A percentile compares a stretch with the other conserved stretches of the same genome.
Evolutionary conservation across 75 land plant species (phyloP).

Genomic region (Gnetum montanum): DNA sequence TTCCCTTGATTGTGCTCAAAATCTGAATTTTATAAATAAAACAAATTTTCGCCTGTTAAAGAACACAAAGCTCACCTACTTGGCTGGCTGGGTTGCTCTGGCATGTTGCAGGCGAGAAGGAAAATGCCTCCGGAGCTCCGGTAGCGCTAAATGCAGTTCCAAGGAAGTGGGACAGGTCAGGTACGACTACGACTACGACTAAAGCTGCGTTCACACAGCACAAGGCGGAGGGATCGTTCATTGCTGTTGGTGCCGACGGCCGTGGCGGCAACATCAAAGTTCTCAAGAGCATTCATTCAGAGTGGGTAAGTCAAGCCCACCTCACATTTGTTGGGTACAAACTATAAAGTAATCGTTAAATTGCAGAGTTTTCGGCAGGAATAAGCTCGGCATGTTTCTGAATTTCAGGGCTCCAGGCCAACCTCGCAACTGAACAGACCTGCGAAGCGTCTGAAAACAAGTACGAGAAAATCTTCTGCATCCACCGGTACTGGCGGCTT

Average conservation of each 20-base stretch:
- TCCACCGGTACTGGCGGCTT: slow-evolving; percentile 31
- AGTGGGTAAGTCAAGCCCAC: background rate
- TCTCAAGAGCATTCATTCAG: slow-evolving; percentile 28
- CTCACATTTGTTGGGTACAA: background rate
- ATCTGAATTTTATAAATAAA: too few species aligned
- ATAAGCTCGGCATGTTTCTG: background rate
- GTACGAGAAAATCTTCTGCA: slow-evolving; percentile 21
- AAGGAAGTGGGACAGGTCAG: slow-evolving; percentile 67
- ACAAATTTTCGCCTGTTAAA: too few species aligned
- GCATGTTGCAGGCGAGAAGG: too few species aligned
- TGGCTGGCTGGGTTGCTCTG: too few species aligned
- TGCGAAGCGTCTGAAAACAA: slow-evolving; percentile 30
- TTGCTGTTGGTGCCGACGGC: slow-evolving; percentile 85
- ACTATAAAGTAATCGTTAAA: background rate
- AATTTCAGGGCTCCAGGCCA: slow-evolving; percentile 16
- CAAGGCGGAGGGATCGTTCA: slow-evolving; percentile 69
- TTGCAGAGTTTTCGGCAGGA: background rate
- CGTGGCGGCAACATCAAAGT: slow-evolving; percentile 85
- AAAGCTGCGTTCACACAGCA: too few species aligned
- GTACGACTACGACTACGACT: too few species aligned
- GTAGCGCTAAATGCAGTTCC: slow-evolving; percentile 2
- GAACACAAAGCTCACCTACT: too few species aligned
- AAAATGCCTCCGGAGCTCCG: too few species aligned
- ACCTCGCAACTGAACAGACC: slow-evolving; percentile 7
- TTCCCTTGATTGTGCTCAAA: too few species aligned